Conservation (phyloP, 2,329 filamentous ascomycete species). For the Fusarium beomiforme region DNA sequence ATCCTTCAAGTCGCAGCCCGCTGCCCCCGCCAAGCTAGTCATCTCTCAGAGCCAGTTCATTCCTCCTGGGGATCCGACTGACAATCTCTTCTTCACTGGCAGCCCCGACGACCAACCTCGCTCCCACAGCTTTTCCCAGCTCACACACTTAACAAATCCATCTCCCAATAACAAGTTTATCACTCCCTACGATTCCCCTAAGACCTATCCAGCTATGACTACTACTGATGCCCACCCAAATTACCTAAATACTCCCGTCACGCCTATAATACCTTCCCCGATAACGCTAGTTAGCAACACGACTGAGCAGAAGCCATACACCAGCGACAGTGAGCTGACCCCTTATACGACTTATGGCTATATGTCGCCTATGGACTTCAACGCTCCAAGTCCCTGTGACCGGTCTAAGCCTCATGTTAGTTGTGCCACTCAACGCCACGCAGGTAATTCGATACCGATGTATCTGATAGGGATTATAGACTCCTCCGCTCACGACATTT, state of each 20-base stretch:
- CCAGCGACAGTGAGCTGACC: constrained; percentile 67
- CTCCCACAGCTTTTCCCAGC: constrained; percentile 76
- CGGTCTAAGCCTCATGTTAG: constrained; percentile 79
- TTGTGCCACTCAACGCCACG: constrained; percentile 56
- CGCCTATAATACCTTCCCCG: constrained; percentile 69
- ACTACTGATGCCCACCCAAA: constrained; percentile 63
- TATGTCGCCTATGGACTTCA: constrained; percentile 71
- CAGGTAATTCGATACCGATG: constrained; percentile 50
- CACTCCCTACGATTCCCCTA: constrained; percentile 65
- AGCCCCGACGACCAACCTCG: constrained; percentile 72
- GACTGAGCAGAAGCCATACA: constrained; percentile 72
- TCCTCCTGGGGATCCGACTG: constrained; percentile 67
- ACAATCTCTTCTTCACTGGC: constrained; percentile 73
- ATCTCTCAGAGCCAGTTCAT: constrained; percentile 66
- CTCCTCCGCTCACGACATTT: constrained; percentile 79
- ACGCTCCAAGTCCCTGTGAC: constrained; percentile 69
- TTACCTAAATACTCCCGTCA: constrained; percentile 61
- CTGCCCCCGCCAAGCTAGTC: constrained; percentile 50
- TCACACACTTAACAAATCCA: constrained; percentile 72
- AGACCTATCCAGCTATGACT: constrained; percentile 62
- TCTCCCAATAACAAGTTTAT: constrained; percentile 72
- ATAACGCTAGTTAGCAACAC: constrained; percentile 71
- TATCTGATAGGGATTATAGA: constrained; percentile 68
- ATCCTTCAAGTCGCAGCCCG: constrained; percentile 43
- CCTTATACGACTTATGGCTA: constrained; percentile 75